phyloP scores from a whole-genome alignment of 768 basidiomycete genomes.

The Amanita rubescens region DNA sequence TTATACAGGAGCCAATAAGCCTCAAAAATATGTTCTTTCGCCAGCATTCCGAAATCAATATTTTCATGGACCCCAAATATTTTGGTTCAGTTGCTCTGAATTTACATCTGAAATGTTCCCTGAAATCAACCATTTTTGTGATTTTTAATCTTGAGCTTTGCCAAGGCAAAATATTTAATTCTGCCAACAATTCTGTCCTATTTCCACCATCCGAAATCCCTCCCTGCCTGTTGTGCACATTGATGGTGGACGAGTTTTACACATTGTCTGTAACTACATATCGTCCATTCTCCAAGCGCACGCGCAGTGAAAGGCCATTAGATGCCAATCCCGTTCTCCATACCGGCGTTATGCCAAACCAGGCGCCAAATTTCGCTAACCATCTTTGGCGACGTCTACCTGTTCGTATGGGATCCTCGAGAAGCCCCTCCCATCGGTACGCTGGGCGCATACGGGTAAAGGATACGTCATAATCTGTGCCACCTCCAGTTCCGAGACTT shows the following conservation, averaged over 20 bases:
- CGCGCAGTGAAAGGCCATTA: constrained; percentile 53
- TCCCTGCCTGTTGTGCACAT: not conserved
- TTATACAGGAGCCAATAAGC: no score
- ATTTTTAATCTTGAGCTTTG: no score
- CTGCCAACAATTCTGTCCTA: no score
- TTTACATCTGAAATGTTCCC: no score
- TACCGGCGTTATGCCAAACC: constrained; percentile 60
- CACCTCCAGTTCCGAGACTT: constrained; percentile 58
- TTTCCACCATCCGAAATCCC: no score
- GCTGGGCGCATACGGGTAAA: constrained; percentile 52
- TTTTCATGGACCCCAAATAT: not conserved
- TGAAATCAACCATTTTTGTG: not conserved
- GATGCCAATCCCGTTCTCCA: constrained; percentile 49
- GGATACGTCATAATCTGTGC: constrained; percentile 62
- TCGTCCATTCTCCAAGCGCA: constrained; percentile 45
- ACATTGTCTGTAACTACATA: constrained; percentile 39
- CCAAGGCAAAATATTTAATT: no score
- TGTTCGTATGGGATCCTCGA: constrained; percentile 43
- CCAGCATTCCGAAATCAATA: not conserved
- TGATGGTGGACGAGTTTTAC: no score
- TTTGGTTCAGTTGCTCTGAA: not conserved
- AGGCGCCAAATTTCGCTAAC: constrained; percentile 52
- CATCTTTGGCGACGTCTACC: constrained; percentile 29
- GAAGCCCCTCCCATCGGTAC: constrained; percentile 66
- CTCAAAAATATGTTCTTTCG: not conserved